These are phyloP conservation scores for Fomitopsis schrenkii DNA, from an alignment of 1,284 basidiomycete species.

Conservation along the genomic window DNA sequence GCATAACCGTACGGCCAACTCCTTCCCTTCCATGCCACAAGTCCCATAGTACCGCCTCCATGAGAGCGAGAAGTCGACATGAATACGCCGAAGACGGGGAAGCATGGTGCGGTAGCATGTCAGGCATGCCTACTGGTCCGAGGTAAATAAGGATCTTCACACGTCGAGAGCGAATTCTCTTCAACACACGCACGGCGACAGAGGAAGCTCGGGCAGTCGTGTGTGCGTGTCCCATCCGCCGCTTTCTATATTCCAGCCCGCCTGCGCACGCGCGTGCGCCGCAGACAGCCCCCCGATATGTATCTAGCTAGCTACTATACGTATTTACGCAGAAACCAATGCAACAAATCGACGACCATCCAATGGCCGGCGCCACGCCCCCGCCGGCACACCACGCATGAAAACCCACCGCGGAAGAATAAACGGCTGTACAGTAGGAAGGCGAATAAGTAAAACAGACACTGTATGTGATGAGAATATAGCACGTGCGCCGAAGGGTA, in stretches of 20 bases:
- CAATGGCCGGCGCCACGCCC: too few relatives aligned
- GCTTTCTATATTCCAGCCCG: not conserved
- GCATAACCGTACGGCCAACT: too few relatives aligned
- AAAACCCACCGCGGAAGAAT: conserved; percentile 18
- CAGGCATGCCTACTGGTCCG: not conserved
- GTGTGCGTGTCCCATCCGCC: not conserved
- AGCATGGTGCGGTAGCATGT: too few relatives aligned
- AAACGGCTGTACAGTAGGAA: conserved; percentile 14
- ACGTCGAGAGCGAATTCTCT: not conserved
- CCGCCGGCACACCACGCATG: not conserved
- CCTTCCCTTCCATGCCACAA: too few relatives aligned
- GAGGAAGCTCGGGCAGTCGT: not conserved
- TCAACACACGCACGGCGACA: not conserved
- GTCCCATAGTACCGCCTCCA: too few relatives aligned
- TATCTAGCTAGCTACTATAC: not conserved
- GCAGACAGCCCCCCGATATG: not conserved
- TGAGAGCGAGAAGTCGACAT: too few relatives aligned
- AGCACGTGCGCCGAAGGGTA: conserved; percentile 18
- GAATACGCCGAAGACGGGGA: too few relatives aligned
- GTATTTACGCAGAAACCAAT: not conserved
- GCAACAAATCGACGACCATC: not conserved
- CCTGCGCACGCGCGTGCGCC: not conserved
- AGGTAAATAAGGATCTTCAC: not conserved
- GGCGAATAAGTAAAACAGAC: conserved; percentile 3
- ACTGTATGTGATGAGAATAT: conserved; percentile 8